Evolutionary conservation across 1,284 basidiomycete species (phyloP), one percentile per base, ranked within the genome.

Genomic region (Mycena citricolor): DNA sequence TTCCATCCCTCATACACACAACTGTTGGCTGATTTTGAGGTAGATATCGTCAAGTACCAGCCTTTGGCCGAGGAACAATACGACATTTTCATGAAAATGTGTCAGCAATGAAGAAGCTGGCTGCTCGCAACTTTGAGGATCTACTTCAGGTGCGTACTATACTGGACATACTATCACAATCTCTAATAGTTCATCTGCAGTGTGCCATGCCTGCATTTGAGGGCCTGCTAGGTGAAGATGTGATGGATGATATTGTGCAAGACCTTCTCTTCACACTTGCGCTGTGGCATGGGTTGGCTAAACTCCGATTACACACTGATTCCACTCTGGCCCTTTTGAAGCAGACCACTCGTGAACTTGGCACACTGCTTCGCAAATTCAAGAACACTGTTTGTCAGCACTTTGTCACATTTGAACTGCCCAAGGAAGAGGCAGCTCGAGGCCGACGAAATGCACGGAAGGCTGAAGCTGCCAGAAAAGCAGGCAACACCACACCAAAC

Each of bases 141-240:
- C 24, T 46, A 19, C 32, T 50, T 13, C 44, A 38, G 21, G 48
- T 42, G 17, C 14, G 38, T 20, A 17, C 16, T 22, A 24, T 13
- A 29, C 7, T 40, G 19, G 16, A 39, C 8, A 7, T 11, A 4
- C 33, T 14, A 12, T 22, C 14, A 14, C 14, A 28, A 30, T 12
- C n/a, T 21, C 20, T 26, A 7, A 6, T 22, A 38, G 7, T 32
- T n/a, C 6, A 25, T 16, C 50, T 32, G 14, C 51, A 68, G 62
- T 70, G 67, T 40, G 45, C 58, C 2, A 56, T 68, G 4, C 64
- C 65, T 0, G 54, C 43, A 8, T 59, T 70, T 35, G 59, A 67
- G 16, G 64, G 61, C 0, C 54, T 71, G 0, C 55, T 69, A 12
- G 55, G 56, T 14, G 53, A 51, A 5, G 11, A 29, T n/a, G 46